Evolutionary conservation across 1,284 basidiomycete species (phyloP), one percentile per base, ranked within the genome.

Genomic region (Leccinum angustisporum): DNA sequence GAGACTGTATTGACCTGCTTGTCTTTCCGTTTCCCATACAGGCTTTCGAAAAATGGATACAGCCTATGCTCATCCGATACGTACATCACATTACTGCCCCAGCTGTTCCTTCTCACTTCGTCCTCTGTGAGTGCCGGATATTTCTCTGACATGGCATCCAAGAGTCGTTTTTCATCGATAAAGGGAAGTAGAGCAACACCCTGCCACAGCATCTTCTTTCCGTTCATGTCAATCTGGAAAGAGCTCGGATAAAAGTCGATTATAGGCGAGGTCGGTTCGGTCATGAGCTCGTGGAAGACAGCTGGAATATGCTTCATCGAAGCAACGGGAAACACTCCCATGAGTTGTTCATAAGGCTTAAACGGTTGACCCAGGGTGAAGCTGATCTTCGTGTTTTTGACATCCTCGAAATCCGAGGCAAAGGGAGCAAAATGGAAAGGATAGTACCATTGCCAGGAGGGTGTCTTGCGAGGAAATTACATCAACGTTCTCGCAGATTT

Each of bases 201-300:
- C 77, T 99, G 97, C 97, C 97, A 99, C 1, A 92, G 84, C 96
- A 99, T 98, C 78, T 94, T 95, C 79, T 99, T 99, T 65, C 97
- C 97, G 73, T 99, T 99, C 97, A 99, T 99, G 76, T 99, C 97
- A 71, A 99, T 91, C 68, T 96, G 86, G 75, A 99, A 99, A 18
- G 91, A 87, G 5, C 82, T 72, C 0, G 97, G 97, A 76, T 98
- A 98, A 79, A 98, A 99, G 73, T 99, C 97, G 66, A 95, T 87
- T 74, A 98, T 98, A 2, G 95, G 93, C 0, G 96, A 98, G 46
- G 91, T 86, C 56, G 88, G 83, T 3, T 92, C 85, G 5, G 83
- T 87, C 97, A 99, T 99, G 51, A 99, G 84, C 6, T 80, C 75
- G 56, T 98, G 97, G 81, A 97, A 96, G 1, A 87, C 83, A 31